Evolutionary conservation across 2,329 filamentous ascomycete species (phyloP).

Genomic region (Hymenoscyphus repandus): DNA sequence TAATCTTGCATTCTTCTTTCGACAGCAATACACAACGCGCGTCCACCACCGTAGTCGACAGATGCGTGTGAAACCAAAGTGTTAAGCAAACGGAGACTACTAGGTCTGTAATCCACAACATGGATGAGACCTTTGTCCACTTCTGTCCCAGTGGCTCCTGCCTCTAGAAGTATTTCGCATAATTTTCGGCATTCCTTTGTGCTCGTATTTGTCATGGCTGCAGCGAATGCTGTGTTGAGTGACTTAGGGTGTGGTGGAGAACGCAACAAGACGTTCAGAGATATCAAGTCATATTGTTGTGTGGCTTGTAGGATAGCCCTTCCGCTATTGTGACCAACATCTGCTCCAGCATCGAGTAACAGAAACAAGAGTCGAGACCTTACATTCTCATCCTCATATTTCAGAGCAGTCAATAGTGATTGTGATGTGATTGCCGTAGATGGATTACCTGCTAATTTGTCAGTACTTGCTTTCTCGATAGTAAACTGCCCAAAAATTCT

Average conservation of each 20-base stretch:
- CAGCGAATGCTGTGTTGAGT: constrained; percentile 11
- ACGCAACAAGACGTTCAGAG: constrained; percentile 12
- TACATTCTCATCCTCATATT: constrained; percentile 1
- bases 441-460: constrained; percentile 1
- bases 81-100: constrained; percentile 14
- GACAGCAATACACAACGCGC: constrained; percentile 14
- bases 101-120: constrained; percentile 2
- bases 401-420: constrained; percentile 9
- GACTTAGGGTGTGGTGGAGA: constrained; percentile 8
- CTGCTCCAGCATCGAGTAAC: constrained; percentile 13
- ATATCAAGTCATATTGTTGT: constrained; percentile 9
- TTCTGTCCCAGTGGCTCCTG: constrained; percentile 15
- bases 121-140: constrained; percentile 17
- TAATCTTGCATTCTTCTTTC: constrained; percentile 8
- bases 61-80: constrained; percentile 11
- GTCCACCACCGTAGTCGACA: constrained; percentile 13
- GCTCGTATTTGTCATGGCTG: constrained; percentile 5
- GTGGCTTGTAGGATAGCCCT: constrained; percentile 12
- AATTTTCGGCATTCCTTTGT: constrained; percentile 9
- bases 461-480: too few species aligned
- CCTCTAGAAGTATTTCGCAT: constrained; percentile 15
- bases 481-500: too few species aligned
- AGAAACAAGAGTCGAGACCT: constrained; percentile 10
- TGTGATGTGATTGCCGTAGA: constrained; percentile 8
- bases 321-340: constrained; percentile 10